Evolutionary conservation across 2,329 filamentous ascomycete species (phyloP), one percentile per base, ranked within the genome.

Genomic region (Podosphaera aphanis): DNA sequence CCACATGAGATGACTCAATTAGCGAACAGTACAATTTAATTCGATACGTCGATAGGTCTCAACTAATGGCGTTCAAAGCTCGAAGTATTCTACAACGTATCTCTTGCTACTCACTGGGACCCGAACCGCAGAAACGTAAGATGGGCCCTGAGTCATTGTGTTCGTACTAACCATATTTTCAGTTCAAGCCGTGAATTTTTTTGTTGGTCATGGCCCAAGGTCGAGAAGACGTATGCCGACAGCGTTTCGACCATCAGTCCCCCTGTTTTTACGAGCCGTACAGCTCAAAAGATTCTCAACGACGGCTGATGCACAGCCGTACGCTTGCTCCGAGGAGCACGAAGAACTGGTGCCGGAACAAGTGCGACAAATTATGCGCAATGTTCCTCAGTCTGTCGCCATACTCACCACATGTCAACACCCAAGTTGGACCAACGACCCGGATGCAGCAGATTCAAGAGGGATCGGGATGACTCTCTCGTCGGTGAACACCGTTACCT

Each of bases 401-500:
- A 50, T 59, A 19, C 47, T 57, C 18, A 57, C 56, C 5, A 53
- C 57, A 10, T 16, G 16, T 18, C 29, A 43, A 29, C 21, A 16
- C 16, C 10, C 37, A 10, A 13, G 18, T 39, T 21, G 20, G 21
- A 3, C 8, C 7, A 15, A 47, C 42, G 13, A 36, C 27, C 11
- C 25, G 38, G 27, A 20, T n/a, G 33, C 35, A 25, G 33, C 38
- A 15, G 15, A 31, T 16, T 44, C 19, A 16, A 19, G 45, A 18
- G 29, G 54, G 5, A 21, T 35, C 5, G 43, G 43, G n/a, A 59
- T 59, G 52, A 56, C 58, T 7, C 37, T 60, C n/a, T 60, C 58
- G 4, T 60, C 58, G 3, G 58, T 60, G 44, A 58, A 52, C 1
- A 56, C 56, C 6, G 45, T 59, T 2, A 53, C 56, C 2, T 48